Conservation (phyloP, 1,139 yeast genomes). For the Candida sp. region DNA sequence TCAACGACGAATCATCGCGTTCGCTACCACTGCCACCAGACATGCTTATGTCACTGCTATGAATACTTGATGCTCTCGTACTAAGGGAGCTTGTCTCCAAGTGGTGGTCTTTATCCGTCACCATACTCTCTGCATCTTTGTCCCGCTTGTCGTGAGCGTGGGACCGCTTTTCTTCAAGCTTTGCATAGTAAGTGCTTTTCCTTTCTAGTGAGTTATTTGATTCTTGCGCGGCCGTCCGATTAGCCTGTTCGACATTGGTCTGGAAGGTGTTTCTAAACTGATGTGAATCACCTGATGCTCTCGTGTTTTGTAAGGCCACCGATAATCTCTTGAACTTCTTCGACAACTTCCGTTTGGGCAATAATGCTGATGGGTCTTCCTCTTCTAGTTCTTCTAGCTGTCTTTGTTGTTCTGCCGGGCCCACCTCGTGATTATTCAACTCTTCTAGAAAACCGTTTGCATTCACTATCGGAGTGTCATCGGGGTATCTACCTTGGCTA, state of each 20-base stretch:
- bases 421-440: not conserved
- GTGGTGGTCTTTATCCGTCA: conserved; percentile 5
- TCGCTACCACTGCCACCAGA: conserved; percentile 2
- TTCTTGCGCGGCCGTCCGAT: conserved; percentile 6
- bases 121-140: conserved; percentile 4
- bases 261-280: conserved; percentile 47
- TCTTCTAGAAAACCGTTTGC: conserved; percentile 12
- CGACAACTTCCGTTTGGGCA: conserved; percentile 42
- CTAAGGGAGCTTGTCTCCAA: conserved; percentile 15
- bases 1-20: not conserved
- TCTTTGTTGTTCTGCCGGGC: not conserved
- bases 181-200: conserved; percentile 37
- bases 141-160: not conserved
- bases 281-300: conserved; percentile 44
- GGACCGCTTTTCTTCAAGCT: conserved; percentile 22
- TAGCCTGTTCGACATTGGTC: conserved; percentile 32
- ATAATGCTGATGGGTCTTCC: conserved; percentile 10
- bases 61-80: conserved; percentile 13
- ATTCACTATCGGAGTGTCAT: conserved; percentile 34
- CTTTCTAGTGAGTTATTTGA: conserved; percentile 6
- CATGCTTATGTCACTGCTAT: conserved; percentile 2
- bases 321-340: conserved; percentile 45
- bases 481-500: conserved; percentile 18
- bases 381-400: conserved; percentile 3
- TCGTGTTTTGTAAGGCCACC: conserved; percentile 38